These are phyloP conservation scores for Calonectria hawksworthii DNA, from an alignment of 2,329 filamentous ascomycete species.

Conservation along the genomic window DNA sequence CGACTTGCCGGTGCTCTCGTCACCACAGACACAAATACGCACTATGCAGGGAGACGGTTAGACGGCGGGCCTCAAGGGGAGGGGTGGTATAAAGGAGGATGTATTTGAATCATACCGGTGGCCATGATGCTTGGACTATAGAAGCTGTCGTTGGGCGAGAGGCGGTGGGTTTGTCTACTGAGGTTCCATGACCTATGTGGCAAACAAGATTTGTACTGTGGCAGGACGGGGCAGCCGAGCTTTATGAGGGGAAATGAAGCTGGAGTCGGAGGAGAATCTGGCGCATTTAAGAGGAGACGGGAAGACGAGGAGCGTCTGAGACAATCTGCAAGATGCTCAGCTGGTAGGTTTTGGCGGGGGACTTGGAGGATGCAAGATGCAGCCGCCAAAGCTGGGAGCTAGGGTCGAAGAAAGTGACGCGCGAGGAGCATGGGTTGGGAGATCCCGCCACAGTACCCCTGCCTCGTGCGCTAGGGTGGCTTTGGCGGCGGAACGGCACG, in stretches of 20 bases:
- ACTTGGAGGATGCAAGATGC: conserved; percentile 27
- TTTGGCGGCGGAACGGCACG: conserved; percentile 2
- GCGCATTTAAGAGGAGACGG: conserved; percentile 18
- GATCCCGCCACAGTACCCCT: conserved; percentile 18
- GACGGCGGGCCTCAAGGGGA: conserved; percentile 13
- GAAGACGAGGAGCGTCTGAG: conserved; percentile 15
- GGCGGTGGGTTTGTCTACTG: conserved; percentile 34
- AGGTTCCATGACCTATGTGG: conserved; percentile 37
- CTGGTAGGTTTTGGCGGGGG: conserved; percentile 11
- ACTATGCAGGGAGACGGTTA: conserved; percentile 61
- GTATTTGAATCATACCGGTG: conserved; percentile 37
- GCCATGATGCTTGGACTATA: conserved; percentile 39
- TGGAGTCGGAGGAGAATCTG: not conserved
- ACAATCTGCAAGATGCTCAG: conserved; percentile 17
- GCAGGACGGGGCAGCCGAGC: not conserved
- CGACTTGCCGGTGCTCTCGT: conserved; percentile 95
- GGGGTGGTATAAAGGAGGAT: not conserved
- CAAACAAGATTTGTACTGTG: conserved; percentile 24
- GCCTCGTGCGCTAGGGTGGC: not conserved
- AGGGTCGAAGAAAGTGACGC: conserved; percentile 36
- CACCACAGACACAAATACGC: conserved; percentile 95
- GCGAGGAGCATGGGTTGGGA: conserved; percentile 43
- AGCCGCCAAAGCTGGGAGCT: conserved; percentile 30
- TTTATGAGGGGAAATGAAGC: not conserved
- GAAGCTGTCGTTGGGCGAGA: conserved; percentile 11